Conservation (phyloP, 1,139 yeast genomes). For the Meyerozyma athensensis region DNA sequence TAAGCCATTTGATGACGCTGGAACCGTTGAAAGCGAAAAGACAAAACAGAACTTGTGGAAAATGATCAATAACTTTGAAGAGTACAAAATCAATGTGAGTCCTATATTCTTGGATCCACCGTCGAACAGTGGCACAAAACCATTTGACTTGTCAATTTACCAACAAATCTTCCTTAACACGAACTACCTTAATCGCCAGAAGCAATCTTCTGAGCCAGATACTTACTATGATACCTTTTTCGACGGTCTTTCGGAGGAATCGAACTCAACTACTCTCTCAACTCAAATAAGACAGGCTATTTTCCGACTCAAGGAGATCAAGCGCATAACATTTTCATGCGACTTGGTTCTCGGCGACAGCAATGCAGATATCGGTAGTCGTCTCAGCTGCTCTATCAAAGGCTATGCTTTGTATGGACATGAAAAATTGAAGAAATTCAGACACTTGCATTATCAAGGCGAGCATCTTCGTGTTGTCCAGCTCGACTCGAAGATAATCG, state of each 20-base stretch:
- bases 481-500: conserved; percentile 32
- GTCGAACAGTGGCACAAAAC: conserved; percentile 4
- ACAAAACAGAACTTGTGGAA: conserved; percentile 45
- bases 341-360: conserved; percentile 45
- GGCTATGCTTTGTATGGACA: conserved; percentile 66
- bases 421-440: conserved; percentile 40
- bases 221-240: conserved; percentile 7
- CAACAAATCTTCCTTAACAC: conserved; percentile 52
- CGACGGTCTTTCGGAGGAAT: not conserved
- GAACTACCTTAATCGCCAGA: conserved; percentile 22
- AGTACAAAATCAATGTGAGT: conserved; percentile 45
- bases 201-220: conserved; percentile 7
- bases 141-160: conserved; percentile 51
- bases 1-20: conserved; percentile 26
- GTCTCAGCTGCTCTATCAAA: conserved; percentile 57
- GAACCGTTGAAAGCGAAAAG: conserved; percentile 9
- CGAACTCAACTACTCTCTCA: conserved; percentile 35
- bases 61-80: conserved; percentile 56
- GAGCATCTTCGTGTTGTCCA: conserved; percentile 52
- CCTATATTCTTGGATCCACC: conserved; percentile 56
- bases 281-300: conserved; percentile 47
- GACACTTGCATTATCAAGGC: conserved; percentile 45
- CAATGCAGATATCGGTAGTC: conserved; percentile 32
- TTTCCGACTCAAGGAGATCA: conserved; percentile 53
- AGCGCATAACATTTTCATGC: conserved; percentile 59